Percentiles rank a stretch among this genome's conserved stretches.
Conservation (phyloP, 345 rosid genomes). For the Cardamine chenopodiifolia region DNA sequence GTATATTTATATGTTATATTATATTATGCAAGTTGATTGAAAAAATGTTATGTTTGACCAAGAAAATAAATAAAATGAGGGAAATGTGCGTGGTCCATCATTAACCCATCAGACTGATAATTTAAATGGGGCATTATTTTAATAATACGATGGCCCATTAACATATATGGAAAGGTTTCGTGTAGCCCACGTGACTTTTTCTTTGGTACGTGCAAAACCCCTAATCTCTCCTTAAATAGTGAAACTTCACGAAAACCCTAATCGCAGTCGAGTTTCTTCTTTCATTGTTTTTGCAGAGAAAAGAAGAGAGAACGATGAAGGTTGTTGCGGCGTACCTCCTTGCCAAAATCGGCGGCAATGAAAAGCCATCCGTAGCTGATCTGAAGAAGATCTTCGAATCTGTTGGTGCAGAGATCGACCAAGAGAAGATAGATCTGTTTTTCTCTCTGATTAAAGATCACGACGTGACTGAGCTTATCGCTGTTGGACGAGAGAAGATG, state of each 20-base stretch:
- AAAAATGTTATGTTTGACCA: too few relatives aligned
- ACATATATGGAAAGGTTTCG: slow-evolving; percentile 18
- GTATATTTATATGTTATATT: too few relatives aligned
- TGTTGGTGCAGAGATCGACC: slow-evolving; percentile 69
- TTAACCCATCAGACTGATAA: background rate
- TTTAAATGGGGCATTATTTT: slow-evolving; percentile 4
- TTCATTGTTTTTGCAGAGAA: background rate
- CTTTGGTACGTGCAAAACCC: background rate
- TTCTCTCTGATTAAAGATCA: slow-evolving; percentile 57
- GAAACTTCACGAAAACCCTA: slow-evolving; percentile 25
- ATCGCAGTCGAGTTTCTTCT: slow-evolving; percentile 19
- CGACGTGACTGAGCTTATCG: slow-evolving; percentile 65
- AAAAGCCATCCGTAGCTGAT: slow-evolving; percentile 30
- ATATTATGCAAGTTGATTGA: too few relatives aligned
- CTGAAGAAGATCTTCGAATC: slow-evolving; percentile 38
- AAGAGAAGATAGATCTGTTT: slow-evolving; percentile 57
- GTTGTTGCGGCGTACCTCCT: slow-evolving; percentile 35
- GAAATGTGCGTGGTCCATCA: too few relatives aligned
- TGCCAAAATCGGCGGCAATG: slow-evolving; percentile 20
- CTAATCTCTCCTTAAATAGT: slow-evolving; percentile 2
- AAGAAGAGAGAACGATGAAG: slow-evolving; percentile 24
- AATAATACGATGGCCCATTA: background rate
- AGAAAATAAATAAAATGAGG: too few relatives aligned
- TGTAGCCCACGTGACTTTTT: slow-evolving; percentile 39
- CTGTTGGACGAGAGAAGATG: slow-evolving; percentile 72